Base-by-base conservation (phyloP, 2,329 filamentous ascomycete genomes). In the Penicillium polonicum region DNA sequence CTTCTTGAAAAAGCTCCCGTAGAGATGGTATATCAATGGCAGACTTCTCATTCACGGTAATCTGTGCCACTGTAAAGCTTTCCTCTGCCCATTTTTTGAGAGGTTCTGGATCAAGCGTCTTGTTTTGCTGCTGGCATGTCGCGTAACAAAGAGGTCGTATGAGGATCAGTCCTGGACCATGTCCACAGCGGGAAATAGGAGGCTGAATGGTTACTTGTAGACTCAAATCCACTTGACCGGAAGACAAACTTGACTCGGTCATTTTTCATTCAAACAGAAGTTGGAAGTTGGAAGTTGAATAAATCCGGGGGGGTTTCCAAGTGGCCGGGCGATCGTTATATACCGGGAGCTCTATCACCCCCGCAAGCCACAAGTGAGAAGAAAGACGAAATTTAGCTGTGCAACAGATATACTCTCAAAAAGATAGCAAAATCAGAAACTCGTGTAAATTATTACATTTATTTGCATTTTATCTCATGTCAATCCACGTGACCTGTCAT, bases 11-110 rank as follows among this genome's bases (percentile, higher is more conserved):
- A 12, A 53, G 44, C 5, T 57, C 56, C 1, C 45, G 35, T 2
- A 66, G 29, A 36, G 15, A 17, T 15, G 38, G 17, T 29, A 73
- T 67, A 0, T 57, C 55, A 12, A 19, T 48, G 17, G 53, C 60
- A 10, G 36, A 35, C 3, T 49, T 41, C 1, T 27, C 7, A 44
- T 66, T 58, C 2, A 72, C 29, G 0, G 62, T 68, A 3, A 89
- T 68, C 68, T 88, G 81, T 0, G 77, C 84, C 3, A 89, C 85
- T 0, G 82, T 77, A 62, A 84, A 89, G 0, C 87, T 85, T 69
- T 90, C 88, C 68, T 90, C 87, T 0, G 86, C 87, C 88, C 88
- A 90, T 72, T 90, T 90, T 59, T 83, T 68, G 15, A 84, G 65
- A 0, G 84, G 83, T 9, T 81, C 78, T 0, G 87, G 86, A 53